Evolutionary conservation across 257 asterid genomes (phyloP).

Genomic region (Solanum commersonii): DNA sequence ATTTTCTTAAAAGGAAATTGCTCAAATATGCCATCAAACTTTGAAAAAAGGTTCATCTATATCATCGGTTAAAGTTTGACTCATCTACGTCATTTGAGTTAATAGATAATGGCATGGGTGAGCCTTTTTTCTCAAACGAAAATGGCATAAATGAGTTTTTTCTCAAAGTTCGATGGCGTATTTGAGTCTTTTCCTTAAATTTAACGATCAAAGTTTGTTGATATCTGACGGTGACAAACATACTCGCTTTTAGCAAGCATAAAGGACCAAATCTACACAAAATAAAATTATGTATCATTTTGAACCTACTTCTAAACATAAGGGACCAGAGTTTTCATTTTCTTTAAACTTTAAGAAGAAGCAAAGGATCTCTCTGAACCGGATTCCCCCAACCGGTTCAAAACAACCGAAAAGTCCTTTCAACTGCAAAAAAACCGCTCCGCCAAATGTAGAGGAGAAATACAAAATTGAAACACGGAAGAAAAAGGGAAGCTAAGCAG

Average conservation of each 20-base stretch:
- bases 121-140: no score
- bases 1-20: no score
- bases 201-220: not conserved
- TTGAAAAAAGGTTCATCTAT: not conserved
- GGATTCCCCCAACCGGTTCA: not conserved
- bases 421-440: not conserved
- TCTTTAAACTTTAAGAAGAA: not conserved
- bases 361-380: not conserved
- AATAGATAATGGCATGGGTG: not conserved
- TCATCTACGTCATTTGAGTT: no score
- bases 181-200: not conserved
- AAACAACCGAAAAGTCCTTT: not conserved
- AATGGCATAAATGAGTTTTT: no score
- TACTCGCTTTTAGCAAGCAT: not conserved
- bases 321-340: not conserved
- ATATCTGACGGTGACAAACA: not conserved
- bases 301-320: not conserved
- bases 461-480: not conserved
- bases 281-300: not conserved
- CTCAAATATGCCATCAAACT: not conserved
- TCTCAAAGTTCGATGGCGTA: not conserved
- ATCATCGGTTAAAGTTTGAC: no score
- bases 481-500: slow-evolving; percentile 1
- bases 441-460: not conserved
- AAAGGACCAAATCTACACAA: not conserved